Percentiles rank a stretch among this genome's conserved stretches.
Conservation (phyloP, 2,329 filamentous ascomycete genomes). For the Mycosphaerella arachidis region DNA sequence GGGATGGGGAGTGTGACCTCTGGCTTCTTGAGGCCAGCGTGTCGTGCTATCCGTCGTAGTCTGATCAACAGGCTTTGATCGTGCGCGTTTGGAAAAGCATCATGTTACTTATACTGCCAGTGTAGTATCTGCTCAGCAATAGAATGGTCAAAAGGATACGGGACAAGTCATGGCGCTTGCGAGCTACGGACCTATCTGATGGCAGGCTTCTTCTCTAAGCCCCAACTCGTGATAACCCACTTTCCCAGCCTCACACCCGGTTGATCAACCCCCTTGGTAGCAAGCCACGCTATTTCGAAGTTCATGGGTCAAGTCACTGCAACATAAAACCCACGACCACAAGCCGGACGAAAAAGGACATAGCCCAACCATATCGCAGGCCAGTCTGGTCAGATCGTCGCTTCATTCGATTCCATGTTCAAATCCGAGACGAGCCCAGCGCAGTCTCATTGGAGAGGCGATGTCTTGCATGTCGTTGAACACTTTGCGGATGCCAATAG, state of each 20-base stretch:
- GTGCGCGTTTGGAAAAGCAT: too few relatives aligned
- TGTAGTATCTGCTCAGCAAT: too few relatives aligned
- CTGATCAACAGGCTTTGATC: too few relatives aligned
- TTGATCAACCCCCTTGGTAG: constrained; percentile 53
- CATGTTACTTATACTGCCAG: too few relatives aligned
- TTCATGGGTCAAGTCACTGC: constrained; percentile 52
- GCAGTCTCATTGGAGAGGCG: constrained; percentile 30
- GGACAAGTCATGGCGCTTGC: too few relatives aligned
- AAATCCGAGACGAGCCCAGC: constrained; percentile 47
- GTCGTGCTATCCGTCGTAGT: too few relatives aligned
- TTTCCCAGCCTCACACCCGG: constrained; percentile 54
- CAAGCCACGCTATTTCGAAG: constrained; percentile 54
- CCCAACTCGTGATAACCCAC: constrained; percentile 44
- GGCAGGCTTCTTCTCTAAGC: not conserved
- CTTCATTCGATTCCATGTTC: constrained; percentile 54
- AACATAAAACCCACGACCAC: constrained; percentile 52
- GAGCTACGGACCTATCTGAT: too few relatives aligned
- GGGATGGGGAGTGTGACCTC: not conserved
- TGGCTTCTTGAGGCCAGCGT: too few relatives aligned
- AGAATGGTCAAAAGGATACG: too few relatives aligned
- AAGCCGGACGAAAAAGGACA: constrained; percentile 55
- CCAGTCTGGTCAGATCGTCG: constrained; percentile 67
- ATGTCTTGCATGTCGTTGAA: constrained; percentile 44
- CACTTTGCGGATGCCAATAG: constrained; percentile 63
- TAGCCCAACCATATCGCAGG: constrained; percentile 68